A percentile compares a stretch with the other conserved stretches of the same genome.
phyloP scores from a whole-genome alignment of 148 eudicot species.

The Heliosperma pusillum region DNA sequence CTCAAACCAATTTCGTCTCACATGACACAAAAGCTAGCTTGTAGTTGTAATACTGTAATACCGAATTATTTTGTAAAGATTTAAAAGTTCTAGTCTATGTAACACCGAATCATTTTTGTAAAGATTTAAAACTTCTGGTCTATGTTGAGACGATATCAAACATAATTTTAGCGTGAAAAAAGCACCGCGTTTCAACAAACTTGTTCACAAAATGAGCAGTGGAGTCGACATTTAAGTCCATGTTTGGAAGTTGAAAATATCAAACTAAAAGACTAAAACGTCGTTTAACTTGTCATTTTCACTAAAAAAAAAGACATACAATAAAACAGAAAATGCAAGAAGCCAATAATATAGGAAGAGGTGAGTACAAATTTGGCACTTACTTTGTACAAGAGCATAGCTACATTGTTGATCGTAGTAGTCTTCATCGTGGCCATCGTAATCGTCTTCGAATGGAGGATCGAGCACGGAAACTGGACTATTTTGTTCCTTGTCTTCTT shows the following conservation, averaged over 20 bases:
- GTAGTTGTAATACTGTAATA: too few species aligned
- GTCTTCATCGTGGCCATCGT: conserved; percentile 40
- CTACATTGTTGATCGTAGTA: conserved; percentile 47
- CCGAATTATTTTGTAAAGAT: too few species aligned
- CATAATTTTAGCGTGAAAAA: too few species aligned
- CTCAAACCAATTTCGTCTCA: too few species aligned
- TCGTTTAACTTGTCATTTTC: conserved; percentile 5
- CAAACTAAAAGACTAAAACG: neutral
- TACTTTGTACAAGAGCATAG: conserved; percentile 76
- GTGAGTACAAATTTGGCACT: conserved; percentile 25
- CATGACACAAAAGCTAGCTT: too few species aligned
- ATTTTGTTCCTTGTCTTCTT: conserved; percentile 72
- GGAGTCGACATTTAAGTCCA: neutral
- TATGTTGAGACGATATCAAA: too few species aligned
- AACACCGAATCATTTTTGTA: too few species aligned
- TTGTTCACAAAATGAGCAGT: neutral
- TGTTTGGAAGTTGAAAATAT: neutral
- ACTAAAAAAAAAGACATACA: conserved; percentile 5
- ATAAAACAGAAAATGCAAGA: neutral
- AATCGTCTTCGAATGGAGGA: conserved; percentile 68
- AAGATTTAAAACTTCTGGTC: too few species aligned
- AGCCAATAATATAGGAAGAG: neutral
- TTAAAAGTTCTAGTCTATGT: too few species aligned
- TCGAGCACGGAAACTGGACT: conserved; percentile 90
- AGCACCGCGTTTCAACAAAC: too few species aligned